Conservation (phyloP, 257 asterid genomes). For the Scutellaria galericulata region DNA sequence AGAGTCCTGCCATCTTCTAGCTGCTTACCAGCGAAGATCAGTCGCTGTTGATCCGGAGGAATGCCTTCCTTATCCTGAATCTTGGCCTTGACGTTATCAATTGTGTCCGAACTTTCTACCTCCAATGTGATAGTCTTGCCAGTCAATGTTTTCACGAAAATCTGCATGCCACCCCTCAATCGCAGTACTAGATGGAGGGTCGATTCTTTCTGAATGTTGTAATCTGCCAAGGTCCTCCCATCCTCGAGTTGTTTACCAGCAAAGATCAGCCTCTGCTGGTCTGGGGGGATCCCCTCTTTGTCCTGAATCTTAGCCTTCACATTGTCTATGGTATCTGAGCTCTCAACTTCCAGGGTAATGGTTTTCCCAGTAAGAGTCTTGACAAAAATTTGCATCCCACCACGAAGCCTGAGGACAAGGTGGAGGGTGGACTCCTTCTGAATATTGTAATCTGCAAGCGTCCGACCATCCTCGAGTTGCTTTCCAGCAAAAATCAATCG, state of each 20-base stretch:
- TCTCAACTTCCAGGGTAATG: conserved; percentile 34
- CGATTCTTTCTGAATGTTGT: conserved; percentile 40
- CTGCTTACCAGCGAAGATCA: conserved; percentile 46
- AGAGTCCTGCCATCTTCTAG: conserved; percentile 44
- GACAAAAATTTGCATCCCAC: conserved; percentile 39
- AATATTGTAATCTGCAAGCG: conserved; percentile 36
- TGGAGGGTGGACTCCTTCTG: conserved; percentile 41
- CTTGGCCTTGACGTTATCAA: conserved; percentile 34
- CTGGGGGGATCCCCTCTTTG: conserved; percentile 36
- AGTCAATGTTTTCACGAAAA: conserved; percentile 32
- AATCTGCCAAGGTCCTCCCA: conserved; percentile 40
- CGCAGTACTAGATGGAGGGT: conserved; percentile 38
- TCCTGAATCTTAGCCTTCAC: conserved; percentile 37
- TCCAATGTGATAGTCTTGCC: conserved; percentile 34
- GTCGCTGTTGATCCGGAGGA: conserved; percentile 36
- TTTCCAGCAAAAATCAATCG: conserved; percentile 34
- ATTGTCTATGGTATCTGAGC: conserved; percentile 31
- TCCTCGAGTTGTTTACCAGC: conserved; percentile 41
- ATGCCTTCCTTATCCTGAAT: conserved; percentile 40
- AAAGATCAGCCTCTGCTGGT: conserved; percentile 33
- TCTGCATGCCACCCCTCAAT: conserved; percentile 35
- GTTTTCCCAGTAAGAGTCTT: conserved; percentile 30
- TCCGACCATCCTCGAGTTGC: conserved; percentile 38
- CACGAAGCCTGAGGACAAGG: conserved; percentile 38
- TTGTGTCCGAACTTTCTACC: conserved; percentile 35